Base-by-base conservation (phyloP, 2,329 filamentous ascomycete species). In the Ceratocystis cubensis region DNA sequence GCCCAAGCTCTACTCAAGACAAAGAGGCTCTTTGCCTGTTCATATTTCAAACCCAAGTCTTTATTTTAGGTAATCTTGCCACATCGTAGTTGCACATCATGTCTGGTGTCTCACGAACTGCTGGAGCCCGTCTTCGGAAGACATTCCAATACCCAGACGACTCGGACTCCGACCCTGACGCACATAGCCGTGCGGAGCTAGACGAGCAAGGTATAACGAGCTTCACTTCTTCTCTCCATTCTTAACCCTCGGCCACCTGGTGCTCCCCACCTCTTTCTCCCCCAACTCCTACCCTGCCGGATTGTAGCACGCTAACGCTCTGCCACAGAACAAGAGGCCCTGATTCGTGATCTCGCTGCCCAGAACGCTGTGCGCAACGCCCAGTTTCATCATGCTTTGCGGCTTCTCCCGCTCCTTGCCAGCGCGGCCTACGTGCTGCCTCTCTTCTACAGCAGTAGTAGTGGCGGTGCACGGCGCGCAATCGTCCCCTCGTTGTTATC, bases 91-190 rank as follows among this genome's bases (percentile, higher is more conserved):
- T 41, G 37, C 37, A 41, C 30, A 53, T 17, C 3, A 64, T 64
- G 62, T 44, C 45, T 13, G 45, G 20, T 6, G 45, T 64, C n/a
- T 33, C 37, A 2, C 28, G 13, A 33, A 45, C n/a, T 25, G 62
- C 66, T 6, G 63, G 66, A 50, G 78, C 88, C 64, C 85, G 88
- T 69, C 78, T 94, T 57, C 86, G 91, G 72, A 87, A 83, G 71
- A 87, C 88, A 7, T 94, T 95, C 76, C 83, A 82, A 69, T 94
- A 93, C 76, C 88, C 88, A 3, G 76, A 78, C 66, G 84, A 88
- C 71, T 80, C 81, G 61, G 78, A 71, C 22, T 33, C 25, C 66
- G 66, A 80, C 69, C 79, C 82, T 67, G 79, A 81, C 73, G 8
- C 15, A 28, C 75, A 74, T 28, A 75, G 79, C 37, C 81, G 82